These are phyloP conservation scores for Cutaneotrichosporon curvatum DNA, from an alignment of 1,284 basidiomycete species.

Conservation along the genomic window DNA sequence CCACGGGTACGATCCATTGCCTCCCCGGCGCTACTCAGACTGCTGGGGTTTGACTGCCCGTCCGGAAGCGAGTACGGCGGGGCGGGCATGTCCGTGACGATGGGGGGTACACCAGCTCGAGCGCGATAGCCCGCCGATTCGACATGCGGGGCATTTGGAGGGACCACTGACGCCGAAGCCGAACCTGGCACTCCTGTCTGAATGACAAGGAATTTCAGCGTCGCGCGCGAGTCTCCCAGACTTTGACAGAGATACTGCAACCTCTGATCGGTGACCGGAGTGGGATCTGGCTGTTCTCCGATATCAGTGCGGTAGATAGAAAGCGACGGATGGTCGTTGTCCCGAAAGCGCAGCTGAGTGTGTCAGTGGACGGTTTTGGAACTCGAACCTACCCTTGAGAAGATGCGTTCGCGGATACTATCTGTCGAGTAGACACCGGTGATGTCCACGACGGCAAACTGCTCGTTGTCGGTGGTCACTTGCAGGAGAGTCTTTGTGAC, in stretches of 20 bases:
- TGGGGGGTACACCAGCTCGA: slow-evolving; percentile 24
- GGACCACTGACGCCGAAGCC: slow-evolving; percentile 33
- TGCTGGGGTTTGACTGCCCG: slow-evolving; percentile 40
- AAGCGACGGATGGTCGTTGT: slow-evolving; percentile 68
- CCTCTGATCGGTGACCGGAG: slow-evolving; percentile 60
- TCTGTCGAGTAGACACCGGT: slow-evolving; percentile 61
- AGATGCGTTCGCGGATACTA: slow-evolving; percentile 74
- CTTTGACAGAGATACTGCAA: slow-evolving; percentile 65
- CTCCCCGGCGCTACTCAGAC: slow-evolving; percentile 36
- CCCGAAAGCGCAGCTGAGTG: slow-evolving; percentile 67
- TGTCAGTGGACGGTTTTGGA: too few species aligned
- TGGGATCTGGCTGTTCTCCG: slow-evolving; percentile 63
- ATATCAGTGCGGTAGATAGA: slow-evolving; percentile 82
- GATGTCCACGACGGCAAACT: slow-evolving; percentile 70
- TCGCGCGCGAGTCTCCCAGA: slow-evolving; percentile 64
- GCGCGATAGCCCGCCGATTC: neutral
- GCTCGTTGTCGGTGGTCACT: slow-evolving; percentile 75
- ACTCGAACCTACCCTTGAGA: slow-evolving; percentile 70
- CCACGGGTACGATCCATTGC: slow-evolving; percentile 17
- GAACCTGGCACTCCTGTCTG: slow-evolving; percentile 34
- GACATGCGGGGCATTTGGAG: slow-evolving; percentile 21
- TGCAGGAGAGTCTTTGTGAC: slow-evolving; percentile 27
- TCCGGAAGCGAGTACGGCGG: slow-evolving; percentile 11
- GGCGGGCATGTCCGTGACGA: slow-evolving; percentile 23
- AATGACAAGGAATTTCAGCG: slow-evolving; percentile 68